phyloP scores from a whole-genome alignment of 495 filamentous ascomycete species.

The Penicillium malachiteum region DNA sequence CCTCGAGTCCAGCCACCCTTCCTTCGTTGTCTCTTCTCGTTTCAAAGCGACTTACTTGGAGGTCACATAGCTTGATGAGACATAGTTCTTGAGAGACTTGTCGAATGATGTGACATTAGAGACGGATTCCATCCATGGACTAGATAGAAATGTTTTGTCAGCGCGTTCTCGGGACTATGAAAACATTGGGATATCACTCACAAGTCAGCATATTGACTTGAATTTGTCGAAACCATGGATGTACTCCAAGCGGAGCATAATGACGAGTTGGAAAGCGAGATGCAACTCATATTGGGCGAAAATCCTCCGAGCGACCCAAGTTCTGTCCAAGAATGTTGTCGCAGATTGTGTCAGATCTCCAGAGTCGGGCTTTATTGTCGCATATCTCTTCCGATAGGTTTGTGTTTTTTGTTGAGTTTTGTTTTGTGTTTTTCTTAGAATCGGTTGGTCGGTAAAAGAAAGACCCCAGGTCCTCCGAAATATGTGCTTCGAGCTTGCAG shows the following conservation, averaged over 20 bases:
- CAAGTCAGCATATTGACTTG: slow-evolving; percentile 66
- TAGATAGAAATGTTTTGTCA: slow-evolving; percentile 29
- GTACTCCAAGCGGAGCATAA: slow-evolving; percentile 80
- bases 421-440: background rate
- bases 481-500: slow-evolving; percentile 24
- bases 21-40: background rate
- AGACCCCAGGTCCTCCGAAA: slow-evolving; percentile 20
- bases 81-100: slow-evolving; percentile 66
- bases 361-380: slow-evolving; percentile 1
- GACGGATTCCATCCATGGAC: slow-evolving; percentile 85
- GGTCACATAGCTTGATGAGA: slow-evolving; percentile 70
- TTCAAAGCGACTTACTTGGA: slow-evolving; percentile 58
- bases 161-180: background rate
- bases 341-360: slow-evolving; percentile 24
- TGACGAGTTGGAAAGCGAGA: slow-evolving; percentile 76
- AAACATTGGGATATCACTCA: slow-evolving; percentile 47
- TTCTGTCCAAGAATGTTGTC: slow-evolving; percentile 15
- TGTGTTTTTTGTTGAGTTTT: background rate
- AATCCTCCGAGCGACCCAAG: slow-evolving; percentile 1
- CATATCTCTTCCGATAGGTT: background rate
- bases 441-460: background rate
- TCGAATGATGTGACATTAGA: slow-evolving; percentile 78
- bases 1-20: background rate
- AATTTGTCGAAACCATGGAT: slow-evolving; percentile 77
- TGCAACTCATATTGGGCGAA: slow-evolving; percentile 54